Percentiles rank a stretch among this genome's conserved stretches.
These are phyloP conservation scores for Dioscorea dumetorum DNA, from an alignment of 106 monocot genomes.

Conservation along the genomic window DNA sequence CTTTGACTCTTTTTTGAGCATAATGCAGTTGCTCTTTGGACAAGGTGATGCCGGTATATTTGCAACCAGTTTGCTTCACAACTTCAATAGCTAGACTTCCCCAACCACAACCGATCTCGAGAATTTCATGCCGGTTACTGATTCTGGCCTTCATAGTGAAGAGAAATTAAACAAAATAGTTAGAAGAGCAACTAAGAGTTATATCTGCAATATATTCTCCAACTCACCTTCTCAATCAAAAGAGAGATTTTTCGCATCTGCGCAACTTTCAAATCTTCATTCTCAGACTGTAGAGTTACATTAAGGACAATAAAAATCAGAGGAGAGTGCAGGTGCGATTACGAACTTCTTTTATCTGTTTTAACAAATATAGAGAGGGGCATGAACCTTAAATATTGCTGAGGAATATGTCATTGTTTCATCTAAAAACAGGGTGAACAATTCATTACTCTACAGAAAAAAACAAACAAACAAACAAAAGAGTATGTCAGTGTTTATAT, in stretches of 20 bases:
- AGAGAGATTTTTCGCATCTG: constrained; percentile 75
- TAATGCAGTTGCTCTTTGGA: constrained; percentile 82
- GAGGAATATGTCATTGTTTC: constrained; percentile 97
- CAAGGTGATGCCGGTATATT: constrained; percentile 87
- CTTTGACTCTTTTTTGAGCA: constrained; percentile 55
- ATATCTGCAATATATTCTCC: not conserved
- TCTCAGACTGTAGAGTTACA: constrained; percentile 32
- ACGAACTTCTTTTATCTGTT: not conserved
- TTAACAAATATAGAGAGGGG: no score
- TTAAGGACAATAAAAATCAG: not conserved
- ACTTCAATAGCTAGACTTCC: constrained; percentile 79
- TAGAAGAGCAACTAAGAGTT: not conserved
- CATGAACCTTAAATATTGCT: constrained; percentile 76
- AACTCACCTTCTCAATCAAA: constrained; percentile 77
- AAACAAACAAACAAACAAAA: constrained; percentile 10
- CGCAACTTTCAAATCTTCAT: constrained; percentile 81
- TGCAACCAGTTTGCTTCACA: constrained; percentile 82
- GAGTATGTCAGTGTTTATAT: not conserved
- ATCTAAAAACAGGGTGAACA: constrained; percentile 90
- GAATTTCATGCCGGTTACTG: not conserved
- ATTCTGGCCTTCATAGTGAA: not conserved
- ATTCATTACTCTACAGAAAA: constrained; percentile 68
- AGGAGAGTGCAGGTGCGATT: not conserved
- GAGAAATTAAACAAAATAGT: not conserved
- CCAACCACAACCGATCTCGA: constrained; percentile 90